Evolutionary conservation across 192 early-diverging fungal genomes (phyloP), one percentile per base, ranked within the genome.

Genomic region (Mortierella antarctica): DNA sequence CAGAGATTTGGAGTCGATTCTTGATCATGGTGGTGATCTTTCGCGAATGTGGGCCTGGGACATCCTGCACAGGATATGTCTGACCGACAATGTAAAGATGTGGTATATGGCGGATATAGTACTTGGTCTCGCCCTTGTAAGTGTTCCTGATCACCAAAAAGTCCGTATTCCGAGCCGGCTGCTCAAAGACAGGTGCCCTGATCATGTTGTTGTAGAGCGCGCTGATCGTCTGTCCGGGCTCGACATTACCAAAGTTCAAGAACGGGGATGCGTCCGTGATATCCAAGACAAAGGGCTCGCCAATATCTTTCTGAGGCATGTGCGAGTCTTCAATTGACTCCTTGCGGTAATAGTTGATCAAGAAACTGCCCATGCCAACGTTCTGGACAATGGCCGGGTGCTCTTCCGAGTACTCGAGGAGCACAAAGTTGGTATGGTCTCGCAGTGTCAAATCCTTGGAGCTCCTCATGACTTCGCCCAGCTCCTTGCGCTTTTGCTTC

Each of bases 311-410:
- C 82, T 91, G 70, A 13, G 96, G 96, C 15, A 95, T 84, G 50
- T 86, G 83, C 45, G 88, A 86, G 78, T 99, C 98, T 65, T 93
- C 91, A 21, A 91, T 88, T 14, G 95, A 90, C 15, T 85, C 88
- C 84, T 98, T 98, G 40, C 98, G 91, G 65, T 98, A 99, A 84
- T 98, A 99, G 73, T 98, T 98, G 73, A 95, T 91, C 48, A 98
- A 84, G 61, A 98, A 86, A 63, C 92, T 95, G 57, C 93, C 96
- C 98, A 99, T 99, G 23, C 98, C 98, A 8, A 92, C 87, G 71
- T 98, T 98, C 23, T 93, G 92, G 65, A 99, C 69, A 31, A 98
- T 92, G 1, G 95, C 91, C 14, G 98, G 98, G 77, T 97, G 94
- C 83, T 99, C 98, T 74, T 99, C 97, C 0, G 94, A 94, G 71